A percentile compares a stretch with the other conserved stretches of the same genome.
phyloP scores from a whole-genome alignment of 208 protist genomes.

The Naegleria lovaniensis region DNA sequence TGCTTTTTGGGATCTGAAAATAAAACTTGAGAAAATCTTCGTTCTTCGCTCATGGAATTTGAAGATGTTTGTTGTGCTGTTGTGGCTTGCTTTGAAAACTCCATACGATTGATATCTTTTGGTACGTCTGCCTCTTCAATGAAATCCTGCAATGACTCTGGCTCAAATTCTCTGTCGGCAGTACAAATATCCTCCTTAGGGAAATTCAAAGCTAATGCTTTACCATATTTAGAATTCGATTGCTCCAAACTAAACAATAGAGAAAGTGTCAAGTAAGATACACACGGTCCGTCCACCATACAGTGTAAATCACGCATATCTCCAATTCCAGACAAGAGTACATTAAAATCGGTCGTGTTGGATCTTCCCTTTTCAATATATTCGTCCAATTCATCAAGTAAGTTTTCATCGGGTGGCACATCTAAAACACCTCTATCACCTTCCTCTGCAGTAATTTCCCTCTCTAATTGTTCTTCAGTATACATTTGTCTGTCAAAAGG shows the following conservation, averaged over 20 bases:
- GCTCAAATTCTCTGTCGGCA: not conserved
- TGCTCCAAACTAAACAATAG: conserved; percentile 67
- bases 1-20: conserved; percentile 69
- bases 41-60: not conserved
- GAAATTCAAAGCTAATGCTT: not conserved
- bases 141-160: not conserved
- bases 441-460: not conserved
- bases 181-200: not conserved
- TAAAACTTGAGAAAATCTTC: conserved; percentile 58
- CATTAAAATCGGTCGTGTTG: not conserved
- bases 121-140: not conserved
- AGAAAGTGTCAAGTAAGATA: conserved; percentile 64
- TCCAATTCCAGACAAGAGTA: conserved; percentile 26
- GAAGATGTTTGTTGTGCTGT: too few relatives aligned
- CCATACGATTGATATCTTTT: not conserved
- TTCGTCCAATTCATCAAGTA: not conserved
- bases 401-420: not conserved
- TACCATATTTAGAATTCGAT: not conserved
- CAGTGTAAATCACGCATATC: conserved; percentile 75
- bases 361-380: not conserved
- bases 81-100: too few relatives aligned
- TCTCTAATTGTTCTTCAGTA: not conserved
- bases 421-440: not conserved
- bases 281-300: conserved; percentile 59
- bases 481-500: not conserved